phyloP scores from a whole-genome alignment of 345 rosid genomes.

The Hypericum androsaemum region DNA sequence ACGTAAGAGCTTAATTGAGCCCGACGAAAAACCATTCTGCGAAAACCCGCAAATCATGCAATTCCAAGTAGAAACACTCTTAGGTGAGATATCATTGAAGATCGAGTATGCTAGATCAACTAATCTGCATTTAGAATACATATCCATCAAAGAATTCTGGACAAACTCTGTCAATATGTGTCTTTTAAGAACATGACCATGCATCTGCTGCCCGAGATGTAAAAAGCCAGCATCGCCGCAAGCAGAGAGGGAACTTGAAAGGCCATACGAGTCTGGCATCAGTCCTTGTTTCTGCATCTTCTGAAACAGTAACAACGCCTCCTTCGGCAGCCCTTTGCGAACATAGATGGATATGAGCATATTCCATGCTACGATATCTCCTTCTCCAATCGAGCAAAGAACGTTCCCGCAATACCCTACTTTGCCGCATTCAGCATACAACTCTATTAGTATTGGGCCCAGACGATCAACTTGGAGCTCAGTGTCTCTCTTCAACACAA shows the following conservation, averaged over 20 bases:
- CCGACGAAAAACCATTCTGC: constrained; percentile 49
- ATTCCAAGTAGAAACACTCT: constrained; percentile 51
- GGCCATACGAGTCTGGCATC: constrained; percentile 57
- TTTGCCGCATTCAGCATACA: constrained; percentile 50
- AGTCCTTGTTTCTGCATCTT: constrained; percentile 40
- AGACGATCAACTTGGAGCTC: constrained; percentile 34
- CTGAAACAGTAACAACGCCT: constrained; percentile 39
- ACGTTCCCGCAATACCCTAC: constrained; percentile 33
- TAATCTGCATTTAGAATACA: constrained; percentile 54
- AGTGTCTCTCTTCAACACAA: constrained; percentile 32
- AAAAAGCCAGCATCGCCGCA: constrained; percentile 42
- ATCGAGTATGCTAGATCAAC: constrained; percentile 33
- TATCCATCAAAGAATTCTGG: constrained; percentile 40
- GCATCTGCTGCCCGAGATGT: constrained; percentile 58
- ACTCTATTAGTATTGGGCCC: constrained; percentile 58
- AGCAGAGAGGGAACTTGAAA: constrained; percentile 58
- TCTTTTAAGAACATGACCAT: constrained; percentile 38
- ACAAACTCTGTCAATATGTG: constrained; percentile 40
- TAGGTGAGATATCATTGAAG: constrained; percentile 29
- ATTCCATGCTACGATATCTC: constrained; percentile 60
- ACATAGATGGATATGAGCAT: constrained; percentile 50
- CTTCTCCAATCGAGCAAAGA: constrained; percentile 30
- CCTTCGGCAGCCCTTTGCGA: constrained; percentile 35
- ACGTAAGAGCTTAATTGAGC: constrained; percentile 47
- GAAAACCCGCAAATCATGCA: constrained; percentile 52